Evolutionary conservation across 2,329 filamentous ascomycete genomes (phyloP).

Genomic region (Trichoderma aggressivum): DNA sequence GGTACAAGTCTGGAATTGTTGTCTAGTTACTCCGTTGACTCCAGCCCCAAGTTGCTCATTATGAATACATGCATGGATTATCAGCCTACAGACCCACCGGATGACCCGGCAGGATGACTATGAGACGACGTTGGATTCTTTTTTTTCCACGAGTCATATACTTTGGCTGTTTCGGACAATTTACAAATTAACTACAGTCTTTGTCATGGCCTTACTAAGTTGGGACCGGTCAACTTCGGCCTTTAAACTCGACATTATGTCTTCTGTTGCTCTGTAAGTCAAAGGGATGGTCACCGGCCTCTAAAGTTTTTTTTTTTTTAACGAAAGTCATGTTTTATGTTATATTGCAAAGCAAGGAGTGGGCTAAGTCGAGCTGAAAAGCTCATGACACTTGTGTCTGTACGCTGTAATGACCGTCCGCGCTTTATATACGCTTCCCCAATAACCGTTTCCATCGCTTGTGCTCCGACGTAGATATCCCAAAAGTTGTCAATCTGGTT

Average conservation of each 20-base stretch:
- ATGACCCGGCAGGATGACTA: background rate
- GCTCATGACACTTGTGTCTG: background rate
- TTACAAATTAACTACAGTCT: background rate
- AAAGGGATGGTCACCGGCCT: background rate
- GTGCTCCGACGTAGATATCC: background rate
- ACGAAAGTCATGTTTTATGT: background rate
- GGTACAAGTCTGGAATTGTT: background rate
- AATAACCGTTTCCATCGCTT: background rate
- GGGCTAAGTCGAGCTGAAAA: background rate
- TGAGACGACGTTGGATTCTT: background rate
- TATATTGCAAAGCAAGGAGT: background rate
- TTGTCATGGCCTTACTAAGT: background rate
- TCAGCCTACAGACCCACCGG: background rate
- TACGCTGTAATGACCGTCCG: conserved; percentile 1
- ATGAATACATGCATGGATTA: background rate
- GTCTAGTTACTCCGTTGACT: background rate
- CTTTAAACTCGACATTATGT: background rate
- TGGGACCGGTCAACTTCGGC: background rate
- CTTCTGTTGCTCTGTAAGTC: background rate
- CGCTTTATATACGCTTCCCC: background rate
- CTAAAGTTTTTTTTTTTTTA: background rate
- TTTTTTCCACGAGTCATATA: background rate
- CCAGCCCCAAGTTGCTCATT: background rate
- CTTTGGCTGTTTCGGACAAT: background rate
- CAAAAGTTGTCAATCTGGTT: background rate